phyloP scores from a whole-genome alignment of 352 stramenopile genomes.

The Globisporangium heterothallicum region DNA sequence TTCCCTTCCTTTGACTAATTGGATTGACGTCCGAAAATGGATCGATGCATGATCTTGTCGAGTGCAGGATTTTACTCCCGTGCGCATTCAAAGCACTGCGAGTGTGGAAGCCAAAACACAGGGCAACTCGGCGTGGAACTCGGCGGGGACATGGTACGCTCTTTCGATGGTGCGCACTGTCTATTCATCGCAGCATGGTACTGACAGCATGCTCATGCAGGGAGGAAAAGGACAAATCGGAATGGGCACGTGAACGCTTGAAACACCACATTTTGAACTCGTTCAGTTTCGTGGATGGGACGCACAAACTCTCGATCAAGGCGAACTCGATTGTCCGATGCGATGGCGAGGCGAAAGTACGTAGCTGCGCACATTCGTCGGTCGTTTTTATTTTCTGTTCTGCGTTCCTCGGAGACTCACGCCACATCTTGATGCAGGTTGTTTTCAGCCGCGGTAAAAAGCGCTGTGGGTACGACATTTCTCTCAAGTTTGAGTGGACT shows the following conservation, averaged over 20 bases:
- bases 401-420: no score
- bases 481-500: conserved; percentile 74
- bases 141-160: conserved; percentile 68
- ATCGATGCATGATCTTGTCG: no score
- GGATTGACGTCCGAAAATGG: no score
- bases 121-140: conserved; percentile 75
- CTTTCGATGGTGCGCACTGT: not conserved
- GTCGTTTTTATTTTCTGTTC: not conserved
- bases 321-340: conserved; percentile 58
- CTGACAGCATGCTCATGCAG: conserved; percentile 23
- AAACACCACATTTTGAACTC: conserved; percentile 62
- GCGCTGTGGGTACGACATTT: conserved; percentile 79
- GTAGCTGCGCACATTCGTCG: not conserved
- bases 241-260: conserved; percentile 67
- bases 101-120: conserved; percentile 13
- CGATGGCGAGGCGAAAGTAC: conserved; percentile 78
- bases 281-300: conserved; percentile 52
- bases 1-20: not conserved
- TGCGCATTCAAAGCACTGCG: conserved; percentile 48
- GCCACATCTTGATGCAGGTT: conserved; percentile 21
- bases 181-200: not conserved
- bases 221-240: conserved; percentile 80
- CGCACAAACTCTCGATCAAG: conserved; percentile 45
- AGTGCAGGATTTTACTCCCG: conserved; percentile 78
- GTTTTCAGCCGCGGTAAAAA: conserved; percentile 84